Evolutionary conservation across 176 grass and related monocot species (phyloP), one percentile per base, ranked within the genome.

Genomic region (Pontederia crassipes): DNA sequence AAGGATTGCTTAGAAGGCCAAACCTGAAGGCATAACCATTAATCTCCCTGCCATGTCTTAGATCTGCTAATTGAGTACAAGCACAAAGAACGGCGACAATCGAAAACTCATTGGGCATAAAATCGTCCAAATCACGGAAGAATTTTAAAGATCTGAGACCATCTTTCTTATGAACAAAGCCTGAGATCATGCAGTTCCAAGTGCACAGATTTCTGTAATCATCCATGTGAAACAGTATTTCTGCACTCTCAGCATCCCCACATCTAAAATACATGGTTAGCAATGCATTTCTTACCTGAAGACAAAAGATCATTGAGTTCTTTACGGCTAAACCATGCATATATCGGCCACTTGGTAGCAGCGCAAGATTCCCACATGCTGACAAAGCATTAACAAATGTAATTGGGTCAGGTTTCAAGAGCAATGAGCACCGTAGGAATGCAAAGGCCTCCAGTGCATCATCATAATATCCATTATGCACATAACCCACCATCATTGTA

Each of bases 111-210:
- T 86, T 72, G 54, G 79, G 81, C 4, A 2, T n/a, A 52, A 57
- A 69, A 64, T 68, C 65, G 46, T 84, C 73, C 73, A 85, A 83
- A 17, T 73, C 61, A 55, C 54, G 66, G 79, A 89, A 92, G 50
- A 88, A 82, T 54, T 81, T 60, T 48, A 98, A 79, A 72, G 87
- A 84, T 66, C 64, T 89, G 51, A 45, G 49, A 20, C 84, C 77
- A 61, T 83, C 68, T 17, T 68, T 60, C 57, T 92, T 98, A 72
- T 86, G 84, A 10, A 26, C 48, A 6, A 79, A 85, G 72, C 79
- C 81, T 61, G 81, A 91, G 4, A 98, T 79, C 87, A 92, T 89
- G 73, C 74, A 98, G 74, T 83, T 89, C 87, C 81, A 83, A n/a
- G 87, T 74, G 71, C 84, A 92, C 59, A 91, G 40, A 70, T 91